Percentiles rank a stretch among this genome's conserved stretches.
phyloP scores from a whole-genome alignment of 768 basidiomycete species.

The Mycena olivaceomarginata region DNA sequence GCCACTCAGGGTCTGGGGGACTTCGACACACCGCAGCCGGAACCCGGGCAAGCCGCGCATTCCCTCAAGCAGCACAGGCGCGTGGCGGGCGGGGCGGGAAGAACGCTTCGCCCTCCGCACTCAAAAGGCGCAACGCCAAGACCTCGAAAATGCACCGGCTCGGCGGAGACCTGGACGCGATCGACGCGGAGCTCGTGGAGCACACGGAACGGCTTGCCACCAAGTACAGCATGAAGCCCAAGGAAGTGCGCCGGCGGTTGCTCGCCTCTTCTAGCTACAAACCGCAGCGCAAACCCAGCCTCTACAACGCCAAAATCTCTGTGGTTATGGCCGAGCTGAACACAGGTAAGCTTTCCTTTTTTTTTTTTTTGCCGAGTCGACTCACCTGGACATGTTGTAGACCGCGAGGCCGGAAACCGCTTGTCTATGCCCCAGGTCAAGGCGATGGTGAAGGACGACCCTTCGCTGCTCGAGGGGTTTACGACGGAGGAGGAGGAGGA shows the following conservation, averaged over 20 bases:
- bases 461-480: not conserved
- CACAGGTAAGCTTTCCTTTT: constrained; percentile 7
- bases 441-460: not conserved
- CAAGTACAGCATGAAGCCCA: not conserved
- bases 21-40: not conserved
- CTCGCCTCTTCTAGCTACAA: not conserved
- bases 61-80: not conserved
- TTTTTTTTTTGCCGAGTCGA: not conserved
- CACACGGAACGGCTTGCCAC: not conserved
- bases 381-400: constrained; percentile 1
- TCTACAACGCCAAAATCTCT: too few relatives aligned
- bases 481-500: constrained; percentile 9
- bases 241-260: constrained; percentile 10
- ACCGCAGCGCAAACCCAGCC: too few relatives aligned
- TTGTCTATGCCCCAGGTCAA: constrained; percentile 1
- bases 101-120: constrained; percentile 2
- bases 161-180: not conserved
- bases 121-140: constrained; percentile 8
- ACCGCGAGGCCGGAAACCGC: not conserved
- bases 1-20: not conserved
- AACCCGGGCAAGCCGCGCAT: not conserved
- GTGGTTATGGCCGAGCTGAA: not conserved
- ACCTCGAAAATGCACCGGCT: not conserved
- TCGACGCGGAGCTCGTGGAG: not conserved
- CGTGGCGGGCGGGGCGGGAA: not conserved